Base-by-base conservation (phyloP, 1,284 basidiomycete species). In the Rhodotorula sp. region DNA sequence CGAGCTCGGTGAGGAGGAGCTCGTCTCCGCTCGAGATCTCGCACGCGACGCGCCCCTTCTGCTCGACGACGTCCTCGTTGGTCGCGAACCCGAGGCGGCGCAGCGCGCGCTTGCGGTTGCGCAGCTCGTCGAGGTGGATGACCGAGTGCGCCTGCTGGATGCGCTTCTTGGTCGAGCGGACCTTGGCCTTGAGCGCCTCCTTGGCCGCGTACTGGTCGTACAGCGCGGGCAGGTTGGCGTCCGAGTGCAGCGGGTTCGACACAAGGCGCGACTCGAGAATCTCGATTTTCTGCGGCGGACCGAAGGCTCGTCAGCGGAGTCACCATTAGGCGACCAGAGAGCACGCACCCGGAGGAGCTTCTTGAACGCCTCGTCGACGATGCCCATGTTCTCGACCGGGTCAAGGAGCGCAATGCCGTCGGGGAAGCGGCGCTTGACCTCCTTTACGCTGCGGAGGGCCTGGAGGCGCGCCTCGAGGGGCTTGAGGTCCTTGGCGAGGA, bases 21-120 rank as follows among this genome's bases (percentile, higher is more conserved):
- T 99, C 97, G 80, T 99, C 97, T 19, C 97, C 97, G 1, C 95
- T 91, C 78, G 90, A 93, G 81, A 99, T 98, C 83, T 99, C 97
- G 81, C 97, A 99, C 23, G 97, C 97, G 1, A 99, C 97, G 56
- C 97, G 86, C 1, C 97, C 97, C 83, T 99, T 99, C 86, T 96
- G 90, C 80, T 98, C 95, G 19, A 98, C 93, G 65, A 99, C 96
- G 80, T 98, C 97, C 4, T 90, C 87, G 5, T 88, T 82, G 7
- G 87, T 90, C 0, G 93, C 95, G 83, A 99, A 99, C 0, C 91
- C 95, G 7, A 99, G 83, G 49, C 96, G 88, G 48, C 97, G 87
- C 21, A 99, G 86, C 0, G 97, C 94, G 34, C 96, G 91, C 82
- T 99, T 99, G 64, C 97, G 87, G 77, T 89, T 90, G 82, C 97